Base-by-base conservation (phyloP, 768 basidiomycete species). In the Leucosporidium creatinivorum region DNA sequence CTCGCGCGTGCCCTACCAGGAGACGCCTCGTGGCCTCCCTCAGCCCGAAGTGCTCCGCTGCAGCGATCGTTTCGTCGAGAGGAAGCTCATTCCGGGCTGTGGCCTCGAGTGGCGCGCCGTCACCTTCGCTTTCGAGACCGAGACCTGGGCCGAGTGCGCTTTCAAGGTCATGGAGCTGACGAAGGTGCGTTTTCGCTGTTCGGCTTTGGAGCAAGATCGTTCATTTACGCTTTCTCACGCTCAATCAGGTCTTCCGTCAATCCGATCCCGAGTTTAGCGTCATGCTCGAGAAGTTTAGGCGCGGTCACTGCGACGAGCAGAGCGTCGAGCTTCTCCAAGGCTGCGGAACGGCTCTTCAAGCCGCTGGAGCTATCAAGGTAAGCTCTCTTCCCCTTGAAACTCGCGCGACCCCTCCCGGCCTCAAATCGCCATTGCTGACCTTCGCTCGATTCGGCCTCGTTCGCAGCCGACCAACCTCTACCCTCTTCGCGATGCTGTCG, bases 401-500 rank as follows among this genome's bases (percentile, higher is more conserved):
- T n/a, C n/a, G n/a, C n/a, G n/a, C n/a, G n/a, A n/a, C n/a, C n/a
- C n/a, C n/a, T n/a, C n/a, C n/a, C n/a, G n/a, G n/a, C n/a, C n/a
- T n/a, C n/a, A n/a, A n/a, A n/a, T n/a, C 44, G 12, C n/a, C 8
- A 19, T 9, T 30, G 39, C 12, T 25, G 26, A 23, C 31, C 26
- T 30, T 17, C 28, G n/a, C n/a, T 33, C 33, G 33, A 5, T 10
- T 33, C 33, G 33, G 33, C 33, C 19, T 49, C 70, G 13, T 13
- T 44, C 39, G 10, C 30, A 73, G 72, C 72, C 72, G 4, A 73
- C 72, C 1, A 73, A 73, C 33, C 72, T 73, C 5, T 69, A 69
- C 26, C 68, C 72, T n/a, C 72, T 77, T 1, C 73, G 79, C 13
- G 73, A 76, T 58, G 77, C 77, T 64, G 80, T 81, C 54, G 79